Conservation (phyloP, 768 basidiomycete genomes). For the Leccinum olivaceopallidum region DNA sequence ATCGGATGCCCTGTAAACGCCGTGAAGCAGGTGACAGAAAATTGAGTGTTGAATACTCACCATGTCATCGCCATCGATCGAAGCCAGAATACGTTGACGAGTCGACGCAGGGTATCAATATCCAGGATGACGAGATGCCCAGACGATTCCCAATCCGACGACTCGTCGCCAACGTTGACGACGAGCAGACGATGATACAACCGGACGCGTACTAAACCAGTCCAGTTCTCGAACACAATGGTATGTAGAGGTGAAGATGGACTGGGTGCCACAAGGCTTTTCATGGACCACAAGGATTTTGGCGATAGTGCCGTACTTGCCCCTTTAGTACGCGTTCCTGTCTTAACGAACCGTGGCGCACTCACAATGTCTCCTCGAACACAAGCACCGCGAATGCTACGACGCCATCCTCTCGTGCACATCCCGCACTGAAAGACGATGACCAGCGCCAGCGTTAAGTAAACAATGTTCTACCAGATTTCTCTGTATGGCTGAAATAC, state of each 20-base stretch:
- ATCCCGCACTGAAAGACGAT: constrained; percentile 1
- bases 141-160: constrained; percentile 2
- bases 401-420: constrained; percentile 1
- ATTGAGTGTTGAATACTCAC: neutral
- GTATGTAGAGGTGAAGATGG: constrained; percentile 1
- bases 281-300: constrained; percentile 3
- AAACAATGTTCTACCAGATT: constrained; percentile 1
- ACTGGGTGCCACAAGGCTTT: neutral
- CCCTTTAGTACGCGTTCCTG: neutral
- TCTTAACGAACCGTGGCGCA: neutral
- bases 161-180: constrained; percentile 7
- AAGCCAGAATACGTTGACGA: constrained; percentile 1
- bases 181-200: constrained; percentile 13
- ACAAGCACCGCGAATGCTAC: constrained; percentile 10
- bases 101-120: constrained; percentile 2
- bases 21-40: neutral
- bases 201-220: neutral
- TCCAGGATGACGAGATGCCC: constrained; percentile 7
- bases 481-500: neutral
- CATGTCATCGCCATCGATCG: neutral
- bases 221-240: neutral
- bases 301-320: constrained; percentile 3
- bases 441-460: neutral
- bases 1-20: neutral
- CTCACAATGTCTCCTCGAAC: constrained; percentile 5